Evolutionary conservation across 2,329 filamentous ascomycete genomes (phyloP).

Genomic region (Monosporascus sp.): DNA sequence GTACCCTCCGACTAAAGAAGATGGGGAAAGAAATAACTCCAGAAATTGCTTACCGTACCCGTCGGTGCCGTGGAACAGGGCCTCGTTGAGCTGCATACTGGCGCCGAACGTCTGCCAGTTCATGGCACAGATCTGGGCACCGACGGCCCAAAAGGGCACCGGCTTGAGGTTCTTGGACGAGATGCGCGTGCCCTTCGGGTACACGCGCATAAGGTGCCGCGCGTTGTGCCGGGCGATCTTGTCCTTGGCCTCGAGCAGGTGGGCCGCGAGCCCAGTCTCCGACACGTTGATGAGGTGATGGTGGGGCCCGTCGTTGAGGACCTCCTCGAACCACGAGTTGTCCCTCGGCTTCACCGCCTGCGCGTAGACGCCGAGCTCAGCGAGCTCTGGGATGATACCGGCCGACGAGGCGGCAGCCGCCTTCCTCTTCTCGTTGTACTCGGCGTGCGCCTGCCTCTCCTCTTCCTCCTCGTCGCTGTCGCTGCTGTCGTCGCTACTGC

Average conservation of each 20-base stretch:
- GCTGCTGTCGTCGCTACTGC: constrained; percentile 31
- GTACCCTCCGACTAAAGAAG: too few relatives aligned
- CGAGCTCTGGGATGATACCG: constrained; percentile 58
- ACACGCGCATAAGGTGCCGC: constrained; percentile 64
- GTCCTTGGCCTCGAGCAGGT: constrained; percentile 40
- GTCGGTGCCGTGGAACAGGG: constrained; percentile 58
- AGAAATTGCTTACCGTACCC: constrained; percentile 39
- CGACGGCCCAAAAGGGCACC: constrained; percentile 59
- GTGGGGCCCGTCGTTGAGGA: constrained; percentile 27
- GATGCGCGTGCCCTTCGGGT: constrained; percentile 63
- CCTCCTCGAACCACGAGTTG: constrained; percentile 57
- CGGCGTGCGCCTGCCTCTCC: constrained; percentile 39
- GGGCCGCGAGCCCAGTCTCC: constrained; percentile 49
- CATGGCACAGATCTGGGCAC: constrained; percentile 63
- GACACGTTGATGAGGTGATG: constrained; percentile 54
- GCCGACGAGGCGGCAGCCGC: constrained; percentile 35
- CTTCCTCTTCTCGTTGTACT: constrained; percentile 51
- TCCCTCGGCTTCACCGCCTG: constrained; percentile 64
- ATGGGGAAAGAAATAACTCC: too few relatives aligned
- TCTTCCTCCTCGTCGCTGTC: constrained; percentile 34
- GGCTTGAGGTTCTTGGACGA: constrained; percentile 59
- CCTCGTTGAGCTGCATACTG: constrained; percentile 63
- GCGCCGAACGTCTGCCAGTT: constrained; percentile 66
- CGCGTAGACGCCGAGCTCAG: constrained; percentile 61
- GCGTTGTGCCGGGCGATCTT: constrained; percentile 57